These are phyloP conservation scores for Colletotrichum spinosum DNA, from an alignment of 2,329 filamentous ascomycete species.

Conservation along the genomic window DNA sequence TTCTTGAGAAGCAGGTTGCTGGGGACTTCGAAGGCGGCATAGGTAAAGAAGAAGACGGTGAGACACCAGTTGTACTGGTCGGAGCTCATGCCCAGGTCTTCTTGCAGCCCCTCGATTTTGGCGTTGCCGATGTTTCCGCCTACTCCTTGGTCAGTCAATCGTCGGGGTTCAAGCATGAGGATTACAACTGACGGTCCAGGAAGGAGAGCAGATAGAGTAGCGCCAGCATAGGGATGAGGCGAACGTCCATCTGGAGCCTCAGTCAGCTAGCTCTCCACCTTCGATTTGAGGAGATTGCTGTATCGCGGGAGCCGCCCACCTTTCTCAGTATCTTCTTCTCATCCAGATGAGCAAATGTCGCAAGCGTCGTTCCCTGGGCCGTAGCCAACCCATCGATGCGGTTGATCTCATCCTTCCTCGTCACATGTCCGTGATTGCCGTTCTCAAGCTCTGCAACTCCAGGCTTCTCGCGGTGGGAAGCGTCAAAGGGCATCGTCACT, in stretches of 20 bases:
- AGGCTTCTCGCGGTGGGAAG: conserved; percentile 21
- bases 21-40: conserved; percentile 80
- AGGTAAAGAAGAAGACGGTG: conserved; percentile 83
- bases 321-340: conserved; percentile 71
- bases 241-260: conserved; percentile 59
- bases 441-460: conserved; percentile 29
- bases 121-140: conserved; percentile 75
- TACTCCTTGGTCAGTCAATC: conserved; percentile 28
- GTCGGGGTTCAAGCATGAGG: fast-evolving
- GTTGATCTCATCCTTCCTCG: conserved; percentile 19
- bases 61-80: conserved; percentile 79
- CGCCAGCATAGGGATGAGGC: conserved; percentile 72
- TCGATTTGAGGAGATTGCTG: neutral
- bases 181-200: conserved; percentile 63
- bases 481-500: neutral
- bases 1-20: conserved; percentile 83
- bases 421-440: conserved; percentile 1
- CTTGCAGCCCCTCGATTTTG: conserved; percentile 69
- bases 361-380: conserved; percentile 14
- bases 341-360: conserved; percentile 53
- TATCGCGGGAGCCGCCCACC: conserved; percentile 43
- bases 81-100: conserved; percentile 67
- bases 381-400: conserved; percentile 17
- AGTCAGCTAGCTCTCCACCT: neutral
- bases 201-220: conserved; percentile 76